phyloP scores from a whole-genome alignment of 2,329 filamentous ascomycete species.

The Purpureocillium lavendulum region DNA sequence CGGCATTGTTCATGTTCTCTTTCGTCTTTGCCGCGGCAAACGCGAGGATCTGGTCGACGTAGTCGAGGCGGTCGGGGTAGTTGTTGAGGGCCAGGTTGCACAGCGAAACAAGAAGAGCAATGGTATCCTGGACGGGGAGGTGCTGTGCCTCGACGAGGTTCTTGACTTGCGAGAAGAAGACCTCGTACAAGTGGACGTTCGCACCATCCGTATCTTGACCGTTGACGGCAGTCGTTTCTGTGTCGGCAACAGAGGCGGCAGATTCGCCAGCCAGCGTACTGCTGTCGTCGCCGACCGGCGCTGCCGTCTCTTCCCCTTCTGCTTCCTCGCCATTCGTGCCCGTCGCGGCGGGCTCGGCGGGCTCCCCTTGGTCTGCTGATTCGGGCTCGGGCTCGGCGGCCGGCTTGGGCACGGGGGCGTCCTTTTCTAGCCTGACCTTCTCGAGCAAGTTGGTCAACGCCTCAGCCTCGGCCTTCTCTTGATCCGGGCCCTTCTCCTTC shows the following conservation, averaged over 20 bases:
- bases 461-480: slow-evolving; percentile 73
- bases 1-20: slow-evolving; percentile 89
- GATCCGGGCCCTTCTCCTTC: slow-evolving; percentile 60
- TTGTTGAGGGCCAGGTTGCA: slow-evolving; percentile 92
- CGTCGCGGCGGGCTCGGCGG: slow-evolving; percentile 20
- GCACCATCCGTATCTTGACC: slow-evolving; percentile 38
- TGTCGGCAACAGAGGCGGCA: slow-evolving; percentile 34
- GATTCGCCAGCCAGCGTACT: slow-evolving; percentile 21
- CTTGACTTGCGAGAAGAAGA: slow-evolving; percentile 94
- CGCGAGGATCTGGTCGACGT: slow-evolving; percentile 86
- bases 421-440: slow-evolving; percentile 62
- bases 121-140: slow-evolving; percentile 88
- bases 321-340: slow-evolving; percentile 18
- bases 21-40: slow-evolving; percentile 81
- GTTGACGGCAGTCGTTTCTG: slow-evolving; percentile 39
- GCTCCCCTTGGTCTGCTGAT: slow-evolving; percentile 18
- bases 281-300: slow-evolving; percentile 19
- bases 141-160: slow-evolving; percentile 87
- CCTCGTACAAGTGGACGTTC: slow-evolving; percentile 86
- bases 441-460: slow-evolving; percentile 72
- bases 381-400: slow-evolving; percentile 20
- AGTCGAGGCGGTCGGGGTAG: slow-evolving; percentile 86
- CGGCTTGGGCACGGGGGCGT: slow-evolving; percentile 21
- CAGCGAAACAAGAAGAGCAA: slow-evolving; percentile 87
- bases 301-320: slow-evolving; percentile 6